Evolutionary conservation across 768 basidiomycete species (phyloP).

Genomic region (Pisolithus microcarpus): DNA sequence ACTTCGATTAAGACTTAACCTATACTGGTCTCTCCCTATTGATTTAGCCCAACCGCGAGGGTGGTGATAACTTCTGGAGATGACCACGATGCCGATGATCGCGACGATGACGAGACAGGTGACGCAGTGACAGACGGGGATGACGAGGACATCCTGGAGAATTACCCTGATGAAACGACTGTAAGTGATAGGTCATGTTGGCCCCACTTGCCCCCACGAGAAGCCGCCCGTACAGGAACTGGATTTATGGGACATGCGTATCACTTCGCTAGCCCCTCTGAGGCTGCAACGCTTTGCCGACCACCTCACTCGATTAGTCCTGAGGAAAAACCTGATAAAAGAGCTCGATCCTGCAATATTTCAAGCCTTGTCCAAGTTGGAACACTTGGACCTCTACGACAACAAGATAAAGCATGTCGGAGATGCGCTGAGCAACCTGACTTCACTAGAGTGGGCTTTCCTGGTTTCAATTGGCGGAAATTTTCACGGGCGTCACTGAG

Average conservation of each 20-base stretch:
- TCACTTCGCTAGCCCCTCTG: constrained; percentile 61
- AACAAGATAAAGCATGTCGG: constrained; percentile 80
- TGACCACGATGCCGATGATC: constrained; percentile 6
- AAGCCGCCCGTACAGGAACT: constrained; percentile 54
- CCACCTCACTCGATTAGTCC: constrained; percentile 66
- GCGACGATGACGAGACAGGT: constrained; percentile 22
- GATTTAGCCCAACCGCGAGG: constrained; percentile 30
- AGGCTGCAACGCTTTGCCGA: constrained; percentile 65
- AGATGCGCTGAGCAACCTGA: constrained; percentile 52
- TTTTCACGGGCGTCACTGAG: background rate
- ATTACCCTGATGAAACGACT: constrained; percentile 80
- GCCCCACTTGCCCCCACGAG: background rate
- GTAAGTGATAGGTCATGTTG: constrained; percentile 36
- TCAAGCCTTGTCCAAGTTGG: constrained; percentile 54
- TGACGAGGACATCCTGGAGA: constrained; percentile 64
- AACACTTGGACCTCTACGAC: constrained; percentile 94
- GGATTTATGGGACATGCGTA: constrained; percentile 74
- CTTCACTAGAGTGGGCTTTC: constrained; percentile 47
- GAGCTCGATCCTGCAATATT: constrained; percentile 69
- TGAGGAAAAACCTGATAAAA: constrained; percentile 81
- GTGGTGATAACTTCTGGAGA: constrained; percentile 40
- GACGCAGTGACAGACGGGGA: constrained; percentile 32
- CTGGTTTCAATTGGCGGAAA: background rate
- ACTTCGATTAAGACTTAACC: background rate
- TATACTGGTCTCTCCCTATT: constrained; percentile 1